phyloP scores from a whole-genome alignment of 2,329 filamentous ascomycete species.

The Talaromyces sp. region DNA sequence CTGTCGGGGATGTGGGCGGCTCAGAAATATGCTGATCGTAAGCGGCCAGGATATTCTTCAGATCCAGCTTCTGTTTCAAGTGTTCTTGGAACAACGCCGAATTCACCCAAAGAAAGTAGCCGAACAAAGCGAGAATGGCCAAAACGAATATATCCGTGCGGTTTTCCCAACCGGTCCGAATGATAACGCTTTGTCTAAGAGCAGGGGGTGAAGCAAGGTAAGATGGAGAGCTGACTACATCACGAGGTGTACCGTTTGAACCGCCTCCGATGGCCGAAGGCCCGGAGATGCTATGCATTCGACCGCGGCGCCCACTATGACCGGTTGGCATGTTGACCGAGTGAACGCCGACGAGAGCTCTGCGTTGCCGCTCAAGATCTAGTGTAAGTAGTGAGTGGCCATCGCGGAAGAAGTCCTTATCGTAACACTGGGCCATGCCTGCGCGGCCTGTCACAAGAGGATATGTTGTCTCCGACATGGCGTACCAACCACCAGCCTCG shows the following conservation, averaged over 20 bases:
- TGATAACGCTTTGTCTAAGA: conserved; percentile 42
- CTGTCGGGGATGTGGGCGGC: conserved; percentile 38
- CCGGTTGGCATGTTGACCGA: conserved; percentile 46
- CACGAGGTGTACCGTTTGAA: conserved; percentile 39
- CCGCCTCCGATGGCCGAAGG: conserved; percentile 32
- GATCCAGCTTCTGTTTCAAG: conserved; percentile 43
- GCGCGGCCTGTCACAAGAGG: conserved; percentile 75
- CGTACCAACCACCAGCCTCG: conserved; percentile 85
- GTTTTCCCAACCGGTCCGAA: conserved; percentile 46
- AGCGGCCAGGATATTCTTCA: conserved; percentile 43
- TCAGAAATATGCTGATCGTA: conserved; percentile 37
- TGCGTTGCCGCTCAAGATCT: conserved; percentile 49
- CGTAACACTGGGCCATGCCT: conserved; percentile 55
- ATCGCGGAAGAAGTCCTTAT: conserved; percentile 45
- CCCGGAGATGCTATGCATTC: conserved; percentile 45
- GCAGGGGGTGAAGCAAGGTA: conserved; percentile 39
- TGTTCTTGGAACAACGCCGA: conserved; percentile 39
- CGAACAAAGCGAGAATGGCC: conserved; percentile 38
- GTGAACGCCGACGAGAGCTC: conserved; percentile 69
- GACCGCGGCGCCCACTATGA: conserved; percentile 31
- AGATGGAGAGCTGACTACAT: conserved; percentile 34
- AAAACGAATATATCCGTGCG: conserved; percentile 44
- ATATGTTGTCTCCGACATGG: conserved; percentile 80
- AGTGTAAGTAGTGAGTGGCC: conserved; percentile 39
- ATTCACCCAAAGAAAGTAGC: conserved; percentile 44